These are phyloP conservation scores for Saccharomycopsis sp. DNA, from an alignment of 805 yeast genomes.

Conservation along the genomic window DNA sequence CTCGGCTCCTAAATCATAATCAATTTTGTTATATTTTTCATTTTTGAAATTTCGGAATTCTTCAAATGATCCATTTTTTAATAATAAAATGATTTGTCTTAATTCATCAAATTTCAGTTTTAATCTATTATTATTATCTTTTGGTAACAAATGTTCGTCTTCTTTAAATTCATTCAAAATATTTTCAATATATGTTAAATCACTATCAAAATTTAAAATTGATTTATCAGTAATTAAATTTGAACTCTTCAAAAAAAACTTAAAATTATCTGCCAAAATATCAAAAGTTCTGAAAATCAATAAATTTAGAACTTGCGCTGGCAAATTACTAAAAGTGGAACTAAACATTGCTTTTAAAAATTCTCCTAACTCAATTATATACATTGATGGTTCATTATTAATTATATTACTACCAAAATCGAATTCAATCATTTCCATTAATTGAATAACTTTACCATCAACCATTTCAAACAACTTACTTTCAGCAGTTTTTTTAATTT, in stretches of 20 bases:
- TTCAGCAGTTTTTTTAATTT: constrained; percentile 64
- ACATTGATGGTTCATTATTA: constrained; percentile 56
- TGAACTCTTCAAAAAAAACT: constrained; percentile 47
- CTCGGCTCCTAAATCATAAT: constrained; percentile 12
- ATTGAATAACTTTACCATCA: constrained; percentile 67
- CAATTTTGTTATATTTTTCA: constrained; percentile 15
- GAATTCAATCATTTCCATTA: constrained; percentile 76
- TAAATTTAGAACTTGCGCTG: constrained; percentile 63
- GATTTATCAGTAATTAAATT: constrained; percentile 41
- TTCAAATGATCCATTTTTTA: constrained; percentile 35
- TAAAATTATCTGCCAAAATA: constrained; percentile 62
- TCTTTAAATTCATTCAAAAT: constrained; percentile 26
- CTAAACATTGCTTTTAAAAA: constrained; percentile 78
- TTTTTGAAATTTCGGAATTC: constrained; percentile 14
- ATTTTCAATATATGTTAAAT: constrained; percentile 64
- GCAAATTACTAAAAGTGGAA: constrained; percentile 74
- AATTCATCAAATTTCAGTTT: constrained; percentile 33
- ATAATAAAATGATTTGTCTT: constrained; percentile 66
- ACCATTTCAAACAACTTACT: constrained; percentile 72
- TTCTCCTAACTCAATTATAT: constrained; percentile 74
- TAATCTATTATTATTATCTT: constrained; percentile 13
- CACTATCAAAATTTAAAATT: constrained; percentile 68
- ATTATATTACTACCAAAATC: constrained; percentile 58
- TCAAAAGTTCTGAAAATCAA: constrained; percentile 84
- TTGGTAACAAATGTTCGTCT: constrained; percentile 19